Conservation (phyloP, 768 basidiomycete species). For the Auriculariales sp. region DNA sequence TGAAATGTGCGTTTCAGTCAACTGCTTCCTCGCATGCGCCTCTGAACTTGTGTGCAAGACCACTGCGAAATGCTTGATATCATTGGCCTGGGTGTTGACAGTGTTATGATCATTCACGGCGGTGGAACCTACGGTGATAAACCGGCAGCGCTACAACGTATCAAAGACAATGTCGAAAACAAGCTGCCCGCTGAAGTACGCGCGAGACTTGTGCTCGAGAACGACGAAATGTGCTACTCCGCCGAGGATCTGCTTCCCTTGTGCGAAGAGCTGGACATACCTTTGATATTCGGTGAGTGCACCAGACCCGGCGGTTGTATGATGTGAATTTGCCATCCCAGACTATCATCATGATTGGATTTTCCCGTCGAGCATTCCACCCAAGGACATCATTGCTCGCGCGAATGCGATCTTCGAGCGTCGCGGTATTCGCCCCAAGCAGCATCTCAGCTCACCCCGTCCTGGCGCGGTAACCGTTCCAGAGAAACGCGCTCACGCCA, state of each 20-base stretch:
- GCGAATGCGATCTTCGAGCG: constrained; percentile 60
- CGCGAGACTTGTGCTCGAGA: constrained; percentile 74
- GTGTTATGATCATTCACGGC: constrained; percentile 81
- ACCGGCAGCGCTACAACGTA: constrained; percentile 45
- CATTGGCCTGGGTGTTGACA: constrained; percentile 71
- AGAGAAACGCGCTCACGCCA: constrained; percentile 78
- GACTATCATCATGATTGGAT: constrained; percentile 80
- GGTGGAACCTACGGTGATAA: constrained; percentile 82
- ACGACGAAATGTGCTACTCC: constrained; percentile 89
- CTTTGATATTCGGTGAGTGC: constrained; percentile 42
- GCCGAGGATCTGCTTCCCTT: constrained; percentile 78
- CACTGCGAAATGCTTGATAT: constrained; percentile 79
- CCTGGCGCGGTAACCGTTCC: constrained; percentile 69
- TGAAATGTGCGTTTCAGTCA: constrained; percentile 30
- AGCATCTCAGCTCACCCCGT: constrained; percentile 86
- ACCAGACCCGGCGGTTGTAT: too few relatives aligned
- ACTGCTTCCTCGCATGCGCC: background rate
- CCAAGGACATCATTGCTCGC: constrained; percentile 52
- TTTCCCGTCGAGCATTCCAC: constrained; percentile 26
- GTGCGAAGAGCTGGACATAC: constrained; percentile 71
- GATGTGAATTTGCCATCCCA: constrained; percentile 15
- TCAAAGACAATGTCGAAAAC: constrained; percentile 52
- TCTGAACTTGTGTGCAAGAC: constrained; percentile 16
- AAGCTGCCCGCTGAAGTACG: constrained; percentile 49
- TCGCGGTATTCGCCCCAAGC: constrained; percentile 77